A percentile compares a stretch with the other conserved stretches of the same genome.
phyloP scores from a whole-genome alignment of 306 rosid genomes.

The Mimosa pudica region DNA sequence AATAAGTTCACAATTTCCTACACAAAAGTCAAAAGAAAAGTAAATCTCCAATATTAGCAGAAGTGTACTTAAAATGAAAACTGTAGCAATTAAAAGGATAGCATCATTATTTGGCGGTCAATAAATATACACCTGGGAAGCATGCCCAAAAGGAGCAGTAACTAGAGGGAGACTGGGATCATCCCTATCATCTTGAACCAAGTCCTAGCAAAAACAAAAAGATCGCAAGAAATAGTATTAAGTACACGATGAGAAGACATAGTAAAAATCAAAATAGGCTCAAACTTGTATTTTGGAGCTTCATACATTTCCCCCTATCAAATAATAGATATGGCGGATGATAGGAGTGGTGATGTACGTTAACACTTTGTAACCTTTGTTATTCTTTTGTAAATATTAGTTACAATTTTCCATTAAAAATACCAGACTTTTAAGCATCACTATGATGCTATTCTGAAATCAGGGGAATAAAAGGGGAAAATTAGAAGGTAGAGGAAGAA shows the following conservation, averaged over 20 bases:
- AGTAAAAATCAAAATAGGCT: conserved; percentile 22
- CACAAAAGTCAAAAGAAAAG: conserved; percentile 33
- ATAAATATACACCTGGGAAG: conserved; percentile 75
- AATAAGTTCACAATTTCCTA: conserved; percentile 93
- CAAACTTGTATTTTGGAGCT: not conserved
- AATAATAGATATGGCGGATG: not conserved
- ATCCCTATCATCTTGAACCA: conserved; percentile 92
- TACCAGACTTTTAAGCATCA: not conserved
- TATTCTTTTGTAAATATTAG: not conserved
- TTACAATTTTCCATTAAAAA: not conserved
- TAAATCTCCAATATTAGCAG: conserved; percentile 14
- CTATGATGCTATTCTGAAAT: too few relatives aligned
- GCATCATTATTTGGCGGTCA: conserved; percentile 15
- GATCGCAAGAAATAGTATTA: conserved; percentile 21
- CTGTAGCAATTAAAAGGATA: conserved; percentile 10
- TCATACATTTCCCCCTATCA: not conserved
- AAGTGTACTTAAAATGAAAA: conserved; percentile 29
- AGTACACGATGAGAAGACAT: conserved; percentile 11
- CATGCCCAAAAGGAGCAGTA: conserved; percentile 99
- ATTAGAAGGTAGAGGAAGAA: too few relatives aligned
- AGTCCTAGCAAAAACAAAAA: conserved; percentile 55
- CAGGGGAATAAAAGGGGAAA: too few relatives aligned
- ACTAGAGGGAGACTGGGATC: conserved; percentile 95
- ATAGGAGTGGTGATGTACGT: not conserved
- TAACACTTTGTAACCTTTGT: not conserved